These are phyloP conservation scores for Yamadazyma songkhlaensis DNA, from an alignment of 1,139 yeast species.

Conservation along the genomic window DNA sequence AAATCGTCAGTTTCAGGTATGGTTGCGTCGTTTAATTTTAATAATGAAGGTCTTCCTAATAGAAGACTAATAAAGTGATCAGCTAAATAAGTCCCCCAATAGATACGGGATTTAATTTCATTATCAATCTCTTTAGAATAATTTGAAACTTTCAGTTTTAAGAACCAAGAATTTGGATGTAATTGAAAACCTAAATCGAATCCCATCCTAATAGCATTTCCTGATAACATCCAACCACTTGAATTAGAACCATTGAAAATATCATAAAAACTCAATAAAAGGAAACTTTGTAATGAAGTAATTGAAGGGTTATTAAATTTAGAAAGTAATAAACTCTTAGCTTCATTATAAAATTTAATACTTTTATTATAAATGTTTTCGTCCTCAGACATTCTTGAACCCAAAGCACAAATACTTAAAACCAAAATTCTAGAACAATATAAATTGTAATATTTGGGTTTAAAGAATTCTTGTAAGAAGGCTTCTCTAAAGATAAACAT, in stretches of 20 bases:
- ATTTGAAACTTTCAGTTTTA: conserved; percentile 17
- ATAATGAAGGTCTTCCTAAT: conserved; percentile 56
- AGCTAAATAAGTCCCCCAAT: conserved; percentile 67
- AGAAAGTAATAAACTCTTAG: conserved; percentile 39
- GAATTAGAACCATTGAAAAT: conserved; percentile 55
- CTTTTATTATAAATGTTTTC: conserved; percentile 39
- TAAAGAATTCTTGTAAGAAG: conserved; percentile 56
- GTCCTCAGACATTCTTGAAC: conserved; percentile 48
- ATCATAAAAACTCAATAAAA: conserved; percentile 29
- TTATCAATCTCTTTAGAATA: conserved; percentile 37
- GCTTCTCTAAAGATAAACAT: conserved; percentile 65
- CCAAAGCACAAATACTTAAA: conserved; percentile 55
- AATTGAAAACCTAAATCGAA: conserved; percentile 63
- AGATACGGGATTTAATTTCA: conserved; percentile 57
- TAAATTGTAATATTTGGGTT: conserved; percentile 43
- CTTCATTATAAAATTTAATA: conserved; percentile 43
- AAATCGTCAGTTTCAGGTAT: conserved; percentile 61
- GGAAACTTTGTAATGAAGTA: conserved; percentile 16
- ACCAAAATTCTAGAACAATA: conserved; percentile 54
- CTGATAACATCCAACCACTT: conserved; percentile 61
- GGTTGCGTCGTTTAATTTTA: conserved; percentile 56
- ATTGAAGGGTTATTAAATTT: conserved; percentile 30
- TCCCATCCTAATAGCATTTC: conserved; percentile 63
- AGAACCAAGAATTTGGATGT: conserved; percentile 59
- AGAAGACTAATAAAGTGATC: conserved; percentile 61